Evolutionary conservation across 2,329 filamentous ascomycete genomes (phyloP), one percentile per base, ranked within the genome.

Genomic region (Parafenestella ontariensis): DNA sequence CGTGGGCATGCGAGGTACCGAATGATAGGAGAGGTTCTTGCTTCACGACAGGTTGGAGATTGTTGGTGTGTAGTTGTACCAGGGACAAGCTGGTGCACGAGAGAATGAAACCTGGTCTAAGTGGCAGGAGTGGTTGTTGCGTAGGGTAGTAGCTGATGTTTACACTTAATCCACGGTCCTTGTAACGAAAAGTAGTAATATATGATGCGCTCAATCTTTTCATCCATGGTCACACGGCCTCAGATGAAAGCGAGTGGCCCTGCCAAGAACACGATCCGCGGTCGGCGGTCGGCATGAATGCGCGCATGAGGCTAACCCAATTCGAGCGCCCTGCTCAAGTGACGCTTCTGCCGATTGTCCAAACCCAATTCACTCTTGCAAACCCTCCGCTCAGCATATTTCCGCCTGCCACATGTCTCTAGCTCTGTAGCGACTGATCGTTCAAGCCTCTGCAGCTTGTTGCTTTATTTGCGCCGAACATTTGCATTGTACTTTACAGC

Each of bases 301-400:
- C 10, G 17, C 24, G 24, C 24, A 34, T 4, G 37, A 23, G 5
- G 37, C 37, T 45, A 51, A 17, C 33, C 48, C 24, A 21, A 24
- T 42, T 51, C 26, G 24, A 37, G 33, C 11, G 21, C 49, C n/a
- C 9, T 54, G 58, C 46, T 40, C 56, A 56, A 52, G 52, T 59
- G 56, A 58, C 48, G 48, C 49, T 43, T 34, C 31, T 33, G 31
- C 48, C 54, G 49, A 45, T 51, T 49, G 50, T 40, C 41, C 51
- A 43, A 23, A 45, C 24, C 50, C 46, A 56, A 48, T 55, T 58
- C 48, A 49, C 51, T 50, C 54, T 54, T 46, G 54, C 49, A 57
- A 56, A 57, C 54, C 44, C 49, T 47, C 48, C n/a, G 5, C 41
- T 13, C 41, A 18, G 24, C 24, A 28, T 24, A 11, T 29, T 8